Base-by-base conservation (phyloP, 208 protist species). In the Lotmaria passim region DNA sequence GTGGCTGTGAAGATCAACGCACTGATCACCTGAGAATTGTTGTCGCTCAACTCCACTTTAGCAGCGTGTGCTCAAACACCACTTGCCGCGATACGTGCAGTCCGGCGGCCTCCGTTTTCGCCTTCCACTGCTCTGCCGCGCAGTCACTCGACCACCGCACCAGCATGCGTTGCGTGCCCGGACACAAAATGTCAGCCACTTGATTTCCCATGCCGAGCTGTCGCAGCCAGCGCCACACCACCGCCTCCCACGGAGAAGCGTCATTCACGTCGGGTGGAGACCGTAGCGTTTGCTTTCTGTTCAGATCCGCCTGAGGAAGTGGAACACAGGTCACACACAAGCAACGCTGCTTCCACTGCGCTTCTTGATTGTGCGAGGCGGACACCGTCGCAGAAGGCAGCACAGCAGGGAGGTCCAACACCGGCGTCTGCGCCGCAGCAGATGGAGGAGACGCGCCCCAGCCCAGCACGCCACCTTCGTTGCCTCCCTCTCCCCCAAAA, bases 211-310 rank as follows among this genome's bases (percentile, higher is more conserved):
- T 63, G 33, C 53, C 70, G 11, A 69, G 53, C 34, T 23, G 30
- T 7, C 30, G 15, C n/a, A 75, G 34, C 70, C 70, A 75, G 5
- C 55, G 70, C 70, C 70, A 75, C 36, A 75, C 70, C 24, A 75
- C 30, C 10, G 26, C 46, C 28, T 52, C 46, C 46, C 59, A 55
- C 58, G 7, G 0, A 6, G 34, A 39, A 6, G 24, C 6, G 11
- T 5, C 33, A 46, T 19, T 2, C 1, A 38, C 50, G 36, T 8
- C 2, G 12, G 2, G 6, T 23, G 14, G 36, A 7, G 2, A 19
- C 50, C 4, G 8, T 11, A 7, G 19, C 4, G 33, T 59, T 31
- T 44, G 15, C 30, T 6, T 3, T 17, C 5, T 14, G 10, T 56
- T 33, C 50, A 23, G 28, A 3, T 31, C 47, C 15, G 3, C 47